Conservation (phyloP, 495 filamentous ascomycete species). For the Trichoderma parareesei region DNA sequence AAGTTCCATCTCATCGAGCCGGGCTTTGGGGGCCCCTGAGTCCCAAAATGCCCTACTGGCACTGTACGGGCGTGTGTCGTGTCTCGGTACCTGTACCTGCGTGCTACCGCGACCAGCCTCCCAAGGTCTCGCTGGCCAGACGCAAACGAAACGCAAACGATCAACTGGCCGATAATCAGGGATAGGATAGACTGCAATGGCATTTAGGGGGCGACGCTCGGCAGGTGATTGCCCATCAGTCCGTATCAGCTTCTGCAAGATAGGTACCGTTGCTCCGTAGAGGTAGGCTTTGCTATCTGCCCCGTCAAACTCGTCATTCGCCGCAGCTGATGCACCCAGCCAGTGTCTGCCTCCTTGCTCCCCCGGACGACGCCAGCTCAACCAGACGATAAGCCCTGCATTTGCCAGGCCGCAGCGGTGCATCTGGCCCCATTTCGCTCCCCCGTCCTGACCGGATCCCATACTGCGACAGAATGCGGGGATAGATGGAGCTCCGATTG, state of each 20-base stretch:
- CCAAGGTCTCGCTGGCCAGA: background rate
- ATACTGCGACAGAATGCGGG: background rate
- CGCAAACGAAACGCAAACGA: background rate
- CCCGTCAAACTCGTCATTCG: background rate
- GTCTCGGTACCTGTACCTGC: background rate
- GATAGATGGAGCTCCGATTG: slow-evolving; percentile 5
- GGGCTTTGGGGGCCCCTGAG: background rate
- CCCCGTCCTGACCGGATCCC: background rate
- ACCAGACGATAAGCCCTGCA: slow-evolving; percentile 7
- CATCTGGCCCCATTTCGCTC: slow-evolving; percentile 1
- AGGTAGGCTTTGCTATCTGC: no score
- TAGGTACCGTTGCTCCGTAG: background rate
- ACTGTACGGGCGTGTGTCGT: background rate
- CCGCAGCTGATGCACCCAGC: background rate
- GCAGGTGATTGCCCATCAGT: background rate
- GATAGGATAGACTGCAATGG: background rate
- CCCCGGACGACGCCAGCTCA: slow-evolving; percentile 8
- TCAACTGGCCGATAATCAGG: background rate
- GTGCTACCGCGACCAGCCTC: background rate
- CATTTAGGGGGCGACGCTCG: slow-evolving; percentile 2
- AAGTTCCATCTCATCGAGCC: no score
- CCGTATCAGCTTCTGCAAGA: no score
- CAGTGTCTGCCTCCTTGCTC: slow-evolving; percentile 1
- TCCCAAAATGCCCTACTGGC: background rate
- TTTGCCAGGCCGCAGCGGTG: slow-evolving; percentile 5